Evolutionary conservation across 805 yeast genomes (phyloP), one percentile per base, ranked within the genome.

Genomic region (Kuraishia cidri): DNA sequence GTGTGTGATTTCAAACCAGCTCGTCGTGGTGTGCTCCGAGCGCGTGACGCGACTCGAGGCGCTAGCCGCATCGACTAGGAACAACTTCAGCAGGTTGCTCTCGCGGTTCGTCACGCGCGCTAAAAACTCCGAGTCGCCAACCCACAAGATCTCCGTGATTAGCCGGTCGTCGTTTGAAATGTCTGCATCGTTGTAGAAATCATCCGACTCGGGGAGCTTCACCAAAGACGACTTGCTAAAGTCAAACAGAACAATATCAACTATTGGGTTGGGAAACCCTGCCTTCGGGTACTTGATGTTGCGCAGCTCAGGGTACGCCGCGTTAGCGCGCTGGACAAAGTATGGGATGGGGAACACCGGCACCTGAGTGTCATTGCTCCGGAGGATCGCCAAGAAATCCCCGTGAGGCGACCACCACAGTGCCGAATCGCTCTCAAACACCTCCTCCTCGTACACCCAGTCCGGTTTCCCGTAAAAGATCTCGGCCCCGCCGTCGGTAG

Each of bases 391-490:
- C 28, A 87, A 49, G 44, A 63, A 67, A n/a, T 68, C 58, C 9
- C 90, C 87, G 26, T 63, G 54, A 6, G 84, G 84, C 4, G 94
- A 79, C 95, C 95, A 87, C 94, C 94, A 86, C 30, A 85, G 43
- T 1, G 88, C 84, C 15, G 66, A 56, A 44, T 79, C 86, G 16
- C 72, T 68, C 23, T 72, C 75, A 33, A 82, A 67, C 1, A 86
- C 92, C 54, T 86, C 96, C 44, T 86, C 96, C 48, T 87, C 96
- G 44, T 86, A 86, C 6, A 85, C 94, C 96, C 96, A 86, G 49
- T 86, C 95, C 0, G 95, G 94, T 39, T 79, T 78, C 2, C 95
- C 96, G 49, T 87, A 81, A 56, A 86, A 85, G 6, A 84, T 62
- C 40, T 73, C 66, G 2, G 62, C 66, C 22, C 77, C 75, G 11